These are phyloP conservation scores for Endoconidiophora laricicola DNA, from an alignment of 2,329 filamentous ascomycete species.

Conservation along the genomic window DNA sequence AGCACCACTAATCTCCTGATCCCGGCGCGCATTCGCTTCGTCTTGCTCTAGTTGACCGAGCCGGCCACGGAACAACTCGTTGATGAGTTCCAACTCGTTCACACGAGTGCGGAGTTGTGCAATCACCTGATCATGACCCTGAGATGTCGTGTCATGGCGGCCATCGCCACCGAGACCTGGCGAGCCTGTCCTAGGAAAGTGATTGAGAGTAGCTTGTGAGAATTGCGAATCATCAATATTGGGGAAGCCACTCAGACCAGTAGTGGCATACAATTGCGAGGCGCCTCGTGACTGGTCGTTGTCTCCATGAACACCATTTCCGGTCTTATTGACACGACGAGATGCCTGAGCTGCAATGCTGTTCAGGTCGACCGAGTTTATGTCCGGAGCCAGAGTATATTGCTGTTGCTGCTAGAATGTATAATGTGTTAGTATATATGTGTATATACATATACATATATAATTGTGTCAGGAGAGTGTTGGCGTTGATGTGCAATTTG, in stretches of 20 bases:
- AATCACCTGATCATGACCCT: conserved; percentile 65
- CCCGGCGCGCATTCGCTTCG: conserved; percentile 49
- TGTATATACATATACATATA: background rate
- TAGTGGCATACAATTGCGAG: conserved; percentile 44
- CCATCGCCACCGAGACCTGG: conserved; percentile 40
- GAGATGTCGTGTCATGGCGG: conserved; percentile 46
- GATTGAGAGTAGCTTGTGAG: conserved; percentile 33
- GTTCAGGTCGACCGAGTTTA: conserved; percentile 10
- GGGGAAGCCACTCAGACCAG: conserved; percentile 59
- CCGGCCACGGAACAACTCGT: conserved; percentile 59
- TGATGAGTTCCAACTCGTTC: conserved; percentile 89
- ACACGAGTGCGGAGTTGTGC: conserved; percentile 85
- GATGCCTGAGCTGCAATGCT: conserved; percentile 10
- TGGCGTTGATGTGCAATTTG: background rate
- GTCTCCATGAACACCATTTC: conserved; percentile 4
- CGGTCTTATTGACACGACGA: conserved; percentile 7
- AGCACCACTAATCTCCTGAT: conserved; percentile 37
- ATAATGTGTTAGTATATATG: background rate
- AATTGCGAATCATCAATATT: conserved; percentile 57
- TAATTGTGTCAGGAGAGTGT: background rate
- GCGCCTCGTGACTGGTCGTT: conserved; percentile 2
- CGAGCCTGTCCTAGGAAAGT: conserved; percentile 37
- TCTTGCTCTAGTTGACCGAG: conserved; percentile 67
- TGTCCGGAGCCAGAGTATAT: conserved; percentile 10
- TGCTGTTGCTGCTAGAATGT: conserved; percentile 5